A percentile compares a stretch with the other conserved stretches of the same genome.
Evolutionary conservation across 257 asterid genomes (phyloP).

Genomic region (Knoxia roxburghii): DNA sequence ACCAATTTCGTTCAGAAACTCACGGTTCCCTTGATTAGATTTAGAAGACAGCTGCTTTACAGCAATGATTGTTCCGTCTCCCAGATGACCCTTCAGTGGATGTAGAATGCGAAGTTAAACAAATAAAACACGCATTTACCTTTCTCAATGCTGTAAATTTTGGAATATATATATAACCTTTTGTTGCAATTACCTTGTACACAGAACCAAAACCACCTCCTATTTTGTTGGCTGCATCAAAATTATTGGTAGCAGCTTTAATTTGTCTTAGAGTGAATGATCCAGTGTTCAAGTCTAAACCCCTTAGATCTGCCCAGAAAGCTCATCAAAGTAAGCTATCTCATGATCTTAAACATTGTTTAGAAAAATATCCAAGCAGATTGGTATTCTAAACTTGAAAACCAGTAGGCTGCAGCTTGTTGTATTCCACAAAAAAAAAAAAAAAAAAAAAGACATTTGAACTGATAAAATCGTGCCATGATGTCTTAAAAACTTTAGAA

Average conservation of each 20-base stretch:
- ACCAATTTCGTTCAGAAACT: neutral
- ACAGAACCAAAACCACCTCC: slow-evolving; percentile 87
- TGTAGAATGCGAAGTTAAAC: neutral
- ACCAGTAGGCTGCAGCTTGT: neutral
- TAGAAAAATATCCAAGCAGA: neutral
- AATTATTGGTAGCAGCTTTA: slow-evolving; percentile 66
- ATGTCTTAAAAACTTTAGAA: too few species aligned
- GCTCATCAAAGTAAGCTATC: too few species aligned
- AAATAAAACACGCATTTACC: neutral
- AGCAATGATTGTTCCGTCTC: neutral
- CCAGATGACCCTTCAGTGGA: slow-evolving; percentile 19
- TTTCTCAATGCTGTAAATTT: too few species aligned
- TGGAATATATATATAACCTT: neutral
- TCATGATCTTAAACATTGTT: too few species aligned
- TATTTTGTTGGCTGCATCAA: slow-evolving; percentile 58
- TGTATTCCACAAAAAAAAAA: too few species aligned
- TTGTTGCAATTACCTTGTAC: slow-evolving; percentile 41
- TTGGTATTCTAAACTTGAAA: neutral
- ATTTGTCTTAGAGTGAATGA: slow-evolving; percentile 57
- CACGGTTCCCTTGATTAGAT: neutral
- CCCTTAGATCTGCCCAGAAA: slow-evolving; percentile 13
- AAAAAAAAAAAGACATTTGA: too few species aligned
- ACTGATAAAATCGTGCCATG: too few species aligned
- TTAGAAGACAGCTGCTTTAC: neutral
- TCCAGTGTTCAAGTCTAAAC: slow-evolving; percentile 52